Evolutionary conservation across 192 early-diverging fungal genomes (phyloP), one percentile per base, ranked within the genome.

Genomic region (Diversispora epigaea): DNA sequence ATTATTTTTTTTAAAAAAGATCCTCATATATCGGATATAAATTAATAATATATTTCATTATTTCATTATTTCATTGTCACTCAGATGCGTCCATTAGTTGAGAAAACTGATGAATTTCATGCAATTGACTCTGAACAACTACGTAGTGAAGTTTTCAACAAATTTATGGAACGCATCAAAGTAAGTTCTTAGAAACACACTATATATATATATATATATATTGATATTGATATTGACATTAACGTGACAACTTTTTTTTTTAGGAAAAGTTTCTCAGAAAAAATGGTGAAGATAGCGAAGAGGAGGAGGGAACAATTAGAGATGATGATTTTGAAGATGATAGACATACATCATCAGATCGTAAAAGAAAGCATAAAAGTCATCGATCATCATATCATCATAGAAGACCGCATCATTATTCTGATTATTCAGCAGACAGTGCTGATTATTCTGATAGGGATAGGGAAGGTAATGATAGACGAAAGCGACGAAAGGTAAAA

Each of bases 131-230:
- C 84, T 6, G 93, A 94, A 61, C 68, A 84, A 7, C 83, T 81
- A 65, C 81, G 91, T 15, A 82, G 87, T 45, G 87, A 89, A 79
- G 87, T 89, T 9, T 98, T 96, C 81, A 88, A 93, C 45, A 87
- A 87, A 76, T 89, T 86, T 19, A 79, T 94, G 21, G 84, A 84
- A 58, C 78, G 92, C 10, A 73, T 90, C 14, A 88, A 86, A 82
- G 95, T 86, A 86, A 68, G 11, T 25, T 3, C 17, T 10, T 69
- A 45, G 19, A 41, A 19, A 10, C 0, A 8, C 3, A 45, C 4
- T n/a, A 66, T 39, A 40, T 50, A 39, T 22, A 32, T 25, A 6
- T 65, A 49, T 61, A 14, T 75, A 21, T 19, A 70, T 9, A 60
- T 73, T n/a, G n/a, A n/a, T n/a, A n/a, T n/a, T n/a, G n/a, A 56